A percentile compares a stretch with the other conserved stretches of the same genome.
These are phyloP conservation scores for Parastagonospora nodorum DNA, from an alignment of 2,329 filamentous ascomycete species.

Conservation along the genomic window DNA sequence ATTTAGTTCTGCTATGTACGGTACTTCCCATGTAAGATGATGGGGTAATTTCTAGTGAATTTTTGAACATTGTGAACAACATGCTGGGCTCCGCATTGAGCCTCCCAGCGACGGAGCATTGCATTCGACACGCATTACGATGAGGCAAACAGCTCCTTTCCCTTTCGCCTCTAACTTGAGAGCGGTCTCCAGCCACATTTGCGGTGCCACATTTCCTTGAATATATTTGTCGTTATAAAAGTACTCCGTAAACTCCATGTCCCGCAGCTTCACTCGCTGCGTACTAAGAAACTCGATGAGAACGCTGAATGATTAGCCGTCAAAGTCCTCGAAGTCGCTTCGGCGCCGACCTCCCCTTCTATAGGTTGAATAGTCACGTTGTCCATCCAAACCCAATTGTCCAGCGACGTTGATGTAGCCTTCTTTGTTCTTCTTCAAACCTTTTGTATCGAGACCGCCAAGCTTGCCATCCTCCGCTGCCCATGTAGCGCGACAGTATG, in stretches of 20 bases:
- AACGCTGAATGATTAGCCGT: background rate
- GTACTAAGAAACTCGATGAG: too few species aligned
- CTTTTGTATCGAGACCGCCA: conserved; percentile 53
- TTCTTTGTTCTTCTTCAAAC: conserved; percentile 51
- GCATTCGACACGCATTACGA: too few species aligned
- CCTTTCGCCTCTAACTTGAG: background rate
- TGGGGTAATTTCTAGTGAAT: too few species aligned
- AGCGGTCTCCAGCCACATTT: background rate
- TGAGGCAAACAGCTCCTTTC: too few species aligned
- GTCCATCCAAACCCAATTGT: conserved; percentile 62
- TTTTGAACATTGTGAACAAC: too few species aligned
- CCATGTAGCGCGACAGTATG: conserved; percentile 66
- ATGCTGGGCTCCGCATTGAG: too few species aligned
- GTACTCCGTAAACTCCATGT: background rate
- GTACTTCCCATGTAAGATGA: too few species aligned
- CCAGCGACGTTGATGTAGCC: conserved; percentile 67
- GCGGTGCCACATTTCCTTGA: background rate
- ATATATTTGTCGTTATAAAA: background rate
- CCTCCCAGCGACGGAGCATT: too few species aligned
- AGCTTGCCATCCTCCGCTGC: conserved; percentile 39
- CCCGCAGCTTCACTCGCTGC: too few species aligned
- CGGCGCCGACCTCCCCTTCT: conserved; percentile 15
- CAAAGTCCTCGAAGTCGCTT: conserved; percentile 1
- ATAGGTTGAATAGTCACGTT: conserved; percentile 47
- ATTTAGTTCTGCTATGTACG: too few species aligned